These are phyloP conservation scores for Diaporthe sp. DNA, from an alignment of 2,329 filamentous ascomycete genomes.

Conservation along the genomic window DNA sequence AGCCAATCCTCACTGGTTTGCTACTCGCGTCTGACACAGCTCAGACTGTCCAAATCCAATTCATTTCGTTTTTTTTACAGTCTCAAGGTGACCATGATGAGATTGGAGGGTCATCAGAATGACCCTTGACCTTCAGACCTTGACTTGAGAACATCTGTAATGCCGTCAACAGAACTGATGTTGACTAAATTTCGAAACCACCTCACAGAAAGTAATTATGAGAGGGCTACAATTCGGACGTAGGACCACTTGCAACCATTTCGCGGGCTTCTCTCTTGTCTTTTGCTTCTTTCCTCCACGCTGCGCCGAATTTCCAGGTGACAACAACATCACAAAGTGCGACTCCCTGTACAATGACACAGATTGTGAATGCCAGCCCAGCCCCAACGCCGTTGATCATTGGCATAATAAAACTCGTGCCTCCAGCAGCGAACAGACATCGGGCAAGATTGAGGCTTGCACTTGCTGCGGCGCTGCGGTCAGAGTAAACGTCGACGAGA, in stretches of 20 bases:
- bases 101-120: too few species aligned
- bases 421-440: constrained; percentile 68
- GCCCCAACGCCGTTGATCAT: constrained; percentile 66
- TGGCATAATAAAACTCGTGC: constrained; percentile 65
- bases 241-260: too few species aligned
- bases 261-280: rapidly evolving
- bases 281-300: not conserved
- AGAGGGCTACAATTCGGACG: rapidly evolving
- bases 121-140: too few species aligned
- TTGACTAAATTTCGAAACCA: too few species aligned
- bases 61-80: too few species aligned
- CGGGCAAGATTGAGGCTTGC: constrained; percentile 70
- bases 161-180: too few species aligned
- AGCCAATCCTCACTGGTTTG: too few species aligned
- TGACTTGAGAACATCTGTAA: too few species aligned
- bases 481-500: constrained; percentile 69
- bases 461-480: constrained; percentile 66
- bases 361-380: constrained; percentile 66
- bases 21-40: too few species aligned
- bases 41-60: too few species aligned
- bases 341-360: constrained; percentile 57
- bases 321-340: not conserved
- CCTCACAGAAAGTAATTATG: too few species aligned
- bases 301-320: not conserved
- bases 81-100: too few species aligned